Evolutionary conservation across 1,284 basidiomycete genomes (phyloP).

Genomic region (Neonothopanus nambi): DNA sequence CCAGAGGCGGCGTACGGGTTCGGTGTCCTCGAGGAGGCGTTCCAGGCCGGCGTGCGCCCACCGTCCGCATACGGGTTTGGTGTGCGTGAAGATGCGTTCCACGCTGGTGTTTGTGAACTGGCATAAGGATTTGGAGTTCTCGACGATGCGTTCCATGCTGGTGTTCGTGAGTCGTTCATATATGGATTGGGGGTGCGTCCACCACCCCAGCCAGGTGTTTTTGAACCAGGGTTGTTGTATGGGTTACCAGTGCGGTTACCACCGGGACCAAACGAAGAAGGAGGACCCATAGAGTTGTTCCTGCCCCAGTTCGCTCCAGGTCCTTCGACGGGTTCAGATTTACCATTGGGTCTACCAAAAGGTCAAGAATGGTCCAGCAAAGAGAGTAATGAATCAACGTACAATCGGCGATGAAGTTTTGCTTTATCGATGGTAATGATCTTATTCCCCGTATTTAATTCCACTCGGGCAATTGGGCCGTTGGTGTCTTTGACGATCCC

Average conservation of each 20-base stretch:
- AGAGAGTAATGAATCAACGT: constrained; percentile 32
- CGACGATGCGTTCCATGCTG: constrained; percentile 55
- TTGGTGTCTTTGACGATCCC: constrained; percentile 97
- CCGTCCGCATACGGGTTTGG: constrained; percentile 61
- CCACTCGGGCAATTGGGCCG: constrained; percentile 85
- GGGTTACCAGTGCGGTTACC: constrained; percentile 41
- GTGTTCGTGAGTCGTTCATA: constrained; percentile 61
- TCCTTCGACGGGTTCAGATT: constrained; percentile 44
- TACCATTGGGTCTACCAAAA: constrained; percentile 51
- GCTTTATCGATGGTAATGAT: constrained; percentile 85
- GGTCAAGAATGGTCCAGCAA: not conserved
- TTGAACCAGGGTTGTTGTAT: constrained; percentile 50
- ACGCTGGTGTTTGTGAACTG: constrained; percentile 58
- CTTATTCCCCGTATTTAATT: constrained; percentile 90
- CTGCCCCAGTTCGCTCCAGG: constrained; percentile 17
- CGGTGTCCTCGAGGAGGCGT: constrained; percentile 56
- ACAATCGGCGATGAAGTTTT: constrained; percentile 80
- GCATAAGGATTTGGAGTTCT: constrained; percentile 65
- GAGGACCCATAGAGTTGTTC: constrained; percentile 19
- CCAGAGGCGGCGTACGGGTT: constrained; percentile 64
- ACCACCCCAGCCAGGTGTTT: constrained; percentile 63
- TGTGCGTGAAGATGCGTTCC: constrained; percentile 59
- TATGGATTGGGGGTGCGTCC: constrained; percentile 44
- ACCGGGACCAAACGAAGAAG: constrained; percentile 12
- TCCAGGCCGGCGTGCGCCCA: constrained; percentile 56